Evolutionary conservation across 352 stramenopile species (phyloP).

Genomic region (Phytopythium litorale): DNA sequence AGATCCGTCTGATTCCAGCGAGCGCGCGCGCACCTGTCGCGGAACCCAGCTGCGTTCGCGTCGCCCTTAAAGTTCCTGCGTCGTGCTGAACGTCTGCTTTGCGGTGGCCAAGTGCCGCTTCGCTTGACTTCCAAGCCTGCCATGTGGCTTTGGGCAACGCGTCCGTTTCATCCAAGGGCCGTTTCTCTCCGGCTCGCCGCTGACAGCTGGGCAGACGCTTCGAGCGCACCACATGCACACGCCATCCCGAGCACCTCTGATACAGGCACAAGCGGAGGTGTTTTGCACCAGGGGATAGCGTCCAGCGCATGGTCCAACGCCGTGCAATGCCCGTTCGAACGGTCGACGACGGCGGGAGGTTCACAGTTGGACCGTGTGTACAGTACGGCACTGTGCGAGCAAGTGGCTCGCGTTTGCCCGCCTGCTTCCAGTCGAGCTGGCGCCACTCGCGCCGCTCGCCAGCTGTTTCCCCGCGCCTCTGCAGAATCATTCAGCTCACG

Average conservation of each 20-base stretch:
- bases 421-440: neutral
- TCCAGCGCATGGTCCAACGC: neutral
- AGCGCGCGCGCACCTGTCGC: neutral
- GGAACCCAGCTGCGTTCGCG: neutral
- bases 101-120: neutral
- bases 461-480: neutral
- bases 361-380: neutral
- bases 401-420: neutral
- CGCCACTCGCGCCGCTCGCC: neutral
- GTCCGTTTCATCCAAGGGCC: neutral
- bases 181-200: neutral
- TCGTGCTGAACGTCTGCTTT: too few relatives aligned
- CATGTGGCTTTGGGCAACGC: neutral
- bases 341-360: neutral
- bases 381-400: neutral
- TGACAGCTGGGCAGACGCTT: neutral
- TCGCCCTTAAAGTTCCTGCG: too few relatives aligned
- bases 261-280: too few relatives aligned
- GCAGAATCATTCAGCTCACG: neutral
- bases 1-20: neutral
- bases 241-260: too few relatives aligned
- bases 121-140: neutral
- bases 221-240: too few relatives aligned
- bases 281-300: neutral
- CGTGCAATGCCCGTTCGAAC: neutral